A percentile compares a stretch with the other conserved stretches of the same genome.
Evolutionary conservation across 371 early-diverging fungal species (phyloP).

Genomic region (Amoeboaphelidium occidentale): DNA sequence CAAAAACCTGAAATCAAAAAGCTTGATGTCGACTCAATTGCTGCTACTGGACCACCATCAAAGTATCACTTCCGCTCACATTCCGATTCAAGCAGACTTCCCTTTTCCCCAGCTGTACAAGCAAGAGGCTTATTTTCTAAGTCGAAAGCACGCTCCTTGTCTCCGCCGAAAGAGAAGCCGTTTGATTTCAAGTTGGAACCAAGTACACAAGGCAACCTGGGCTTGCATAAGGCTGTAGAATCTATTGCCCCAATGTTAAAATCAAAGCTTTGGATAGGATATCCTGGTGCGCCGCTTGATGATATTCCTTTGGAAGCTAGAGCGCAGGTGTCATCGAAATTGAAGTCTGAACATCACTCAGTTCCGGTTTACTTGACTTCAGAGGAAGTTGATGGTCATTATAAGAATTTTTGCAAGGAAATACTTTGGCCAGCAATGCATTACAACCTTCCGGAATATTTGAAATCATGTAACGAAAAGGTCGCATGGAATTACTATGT

Average conservation of each 20-base stretch:
- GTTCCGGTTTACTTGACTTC: conserved; percentile 28
- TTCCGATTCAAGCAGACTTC: not conserved
- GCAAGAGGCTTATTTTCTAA: too few species aligned
- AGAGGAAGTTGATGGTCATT: conserved; percentile 23
- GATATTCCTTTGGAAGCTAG: not conserved
- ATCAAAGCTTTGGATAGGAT: not conserved
- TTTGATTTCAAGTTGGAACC: conserved; percentile 38
- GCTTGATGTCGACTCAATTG: not conserved
- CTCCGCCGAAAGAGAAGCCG: conserved; percentile 1
- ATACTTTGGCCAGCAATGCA: conserved; percentile 43
- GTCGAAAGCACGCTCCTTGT: not conserved
- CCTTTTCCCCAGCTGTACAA: too few species aligned
- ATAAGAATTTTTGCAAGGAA: conserved; percentile 29
- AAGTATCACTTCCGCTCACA: not conserved
- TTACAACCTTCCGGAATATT: conserved; percentile 27
- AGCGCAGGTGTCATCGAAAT: not conserved
- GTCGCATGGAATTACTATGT: conserved; percentile 28
- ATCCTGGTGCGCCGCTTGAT: not conserved
- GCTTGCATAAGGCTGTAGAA: conserved; percentile 46
- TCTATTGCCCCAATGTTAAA: not conserved
- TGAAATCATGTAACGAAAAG: conserved; percentile 11
- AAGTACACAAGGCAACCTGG: conserved; percentile 54
- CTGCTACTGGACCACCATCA: not conserved
- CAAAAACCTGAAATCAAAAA: too few species aligned
- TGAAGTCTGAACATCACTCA: conserved; percentile 8